Conservation (phyloP, 2,329 filamentous ascomycete species). For the Didymella sp. region DNA sequence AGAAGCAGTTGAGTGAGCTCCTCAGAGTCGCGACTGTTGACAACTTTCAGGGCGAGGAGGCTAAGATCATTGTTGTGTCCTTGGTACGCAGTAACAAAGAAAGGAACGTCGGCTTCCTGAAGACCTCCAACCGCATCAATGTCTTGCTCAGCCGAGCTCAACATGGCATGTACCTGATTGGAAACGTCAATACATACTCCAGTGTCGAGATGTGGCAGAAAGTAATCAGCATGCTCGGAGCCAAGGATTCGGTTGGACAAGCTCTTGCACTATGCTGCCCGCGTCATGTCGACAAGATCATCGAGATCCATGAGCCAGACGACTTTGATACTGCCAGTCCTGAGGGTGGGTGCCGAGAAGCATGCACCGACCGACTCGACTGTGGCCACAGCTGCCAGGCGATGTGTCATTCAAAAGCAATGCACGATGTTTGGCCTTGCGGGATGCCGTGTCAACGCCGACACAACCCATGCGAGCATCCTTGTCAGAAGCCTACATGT, state of each 20-base stretch:
- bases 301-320: constrained; percentile 35
- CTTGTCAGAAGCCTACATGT: constrained; percentile 38
- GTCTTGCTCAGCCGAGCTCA: constrained; percentile 71
- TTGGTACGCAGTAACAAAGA: constrained; percentile 72
- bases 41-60: constrained; percentile 81
- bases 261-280: constrained; percentile 38
- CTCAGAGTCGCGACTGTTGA: constrained; percentile 67
- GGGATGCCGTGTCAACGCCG: constrained; percentile 35
- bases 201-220: constrained; percentile 69
- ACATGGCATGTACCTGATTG: constrained; percentile 75
- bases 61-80: constrained; percentile 72
- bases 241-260: constrained; percentile 23
- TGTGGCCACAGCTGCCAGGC: constrained; percentile 43
- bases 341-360: constrained; percentile 41
- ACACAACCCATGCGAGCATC: constrained; percentile 35
- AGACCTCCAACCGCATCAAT: constrained; percentile 71
- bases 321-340: constrained; percentile 40
- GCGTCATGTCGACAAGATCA: constrained; percentile 34
- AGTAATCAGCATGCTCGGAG: constrained; percentile 61
- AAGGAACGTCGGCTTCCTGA: constrained; percentile 69
- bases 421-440: constrained; percentile 40
- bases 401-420: constrained; percentile 40
- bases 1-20: constrained; percentile 32
- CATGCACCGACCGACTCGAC: constrained; percentile 31
- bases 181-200: constrained; percentile 66